phyloP scores from a whole-genome alignment of 1,284 basidiomycete genomes.

The Meira miltonrushii region DNA sequence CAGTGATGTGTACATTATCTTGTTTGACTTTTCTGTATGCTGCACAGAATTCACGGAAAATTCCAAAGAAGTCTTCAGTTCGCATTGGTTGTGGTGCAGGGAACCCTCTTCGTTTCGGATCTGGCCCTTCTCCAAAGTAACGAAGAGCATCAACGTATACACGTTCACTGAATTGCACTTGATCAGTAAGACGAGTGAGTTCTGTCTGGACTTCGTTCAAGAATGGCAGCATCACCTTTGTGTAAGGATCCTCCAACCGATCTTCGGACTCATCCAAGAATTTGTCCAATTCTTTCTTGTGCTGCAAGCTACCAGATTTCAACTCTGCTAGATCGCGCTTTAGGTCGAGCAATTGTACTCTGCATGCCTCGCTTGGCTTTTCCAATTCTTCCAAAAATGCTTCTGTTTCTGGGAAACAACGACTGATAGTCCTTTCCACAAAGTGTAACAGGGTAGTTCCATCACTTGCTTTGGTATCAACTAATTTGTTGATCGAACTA shows the following conservation, averaged over 20 bases:
- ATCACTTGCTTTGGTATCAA: constrained; percentile 83
- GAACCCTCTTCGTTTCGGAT: constrained; percentile 48
- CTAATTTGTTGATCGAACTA: constrained; percentile 95
- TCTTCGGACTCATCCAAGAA: constrained; percentile 47
- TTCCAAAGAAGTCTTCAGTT: constrained; percentile 53
- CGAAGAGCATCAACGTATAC: constrained; percentile 45
- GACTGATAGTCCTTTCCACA: constrained; percentile 79
- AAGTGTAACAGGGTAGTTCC: constrained; percentile 92
- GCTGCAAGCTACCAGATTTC: constrained; percentile 45
- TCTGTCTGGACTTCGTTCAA: constrained; percentile 37
- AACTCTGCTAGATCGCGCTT: constrained; percentile 50
- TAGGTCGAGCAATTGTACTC: constrained; percentile 56
- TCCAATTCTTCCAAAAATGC: constrained; percentile 81
- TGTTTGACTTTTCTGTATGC: constrained; percentile 49
- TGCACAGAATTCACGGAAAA: constrained; percentile 49
- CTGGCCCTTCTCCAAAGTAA: constrained; percentile 51
- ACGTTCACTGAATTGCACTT: constrained; percentile 47
- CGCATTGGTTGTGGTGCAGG: constrained; percentile 41
- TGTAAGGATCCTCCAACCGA: constrained; percentile 46
- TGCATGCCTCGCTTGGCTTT: constrained; percentile 85
- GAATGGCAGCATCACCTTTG: constrained; percentile 52
- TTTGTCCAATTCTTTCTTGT: constrained; percentile 47
- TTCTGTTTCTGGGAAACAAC: constrained; percentile 82
- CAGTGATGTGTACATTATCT: constrained; percentile 44
- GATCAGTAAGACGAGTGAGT: constrained; percentile 40